Conservation (phyloP, 768 basidiomycete species). For the Lactarius sanguifluus region DNA sequence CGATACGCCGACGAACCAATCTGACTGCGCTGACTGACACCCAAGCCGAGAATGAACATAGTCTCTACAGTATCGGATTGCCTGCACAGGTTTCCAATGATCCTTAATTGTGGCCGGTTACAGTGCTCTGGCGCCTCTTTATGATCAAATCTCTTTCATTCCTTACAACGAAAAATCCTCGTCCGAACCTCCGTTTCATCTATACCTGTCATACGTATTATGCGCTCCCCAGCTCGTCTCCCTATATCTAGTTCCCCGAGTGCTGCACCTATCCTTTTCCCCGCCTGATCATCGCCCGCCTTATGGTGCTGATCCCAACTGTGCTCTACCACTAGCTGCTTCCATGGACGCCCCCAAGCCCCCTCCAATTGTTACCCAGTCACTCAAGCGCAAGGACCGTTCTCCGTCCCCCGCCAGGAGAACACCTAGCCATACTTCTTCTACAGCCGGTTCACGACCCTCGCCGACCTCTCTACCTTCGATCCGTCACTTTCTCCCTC, state of each 20-base stretch:
- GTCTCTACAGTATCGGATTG: constrained; percentile 22
- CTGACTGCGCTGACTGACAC: constrained; percentile 3
- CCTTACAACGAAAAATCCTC: constrained; percentile 24
- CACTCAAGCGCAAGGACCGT: constrained; percentile 30
- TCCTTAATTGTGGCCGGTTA: constrained; percentile 27
- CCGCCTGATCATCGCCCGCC: constrained; percentile 19
- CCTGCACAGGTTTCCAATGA: constrained; percentile 26
- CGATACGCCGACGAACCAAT: constrained; percentile 16
- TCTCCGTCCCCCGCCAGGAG: constrained; percentile 24
- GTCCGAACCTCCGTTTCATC: constrained; percentile 26
- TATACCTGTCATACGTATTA: constrained; percentile 27
- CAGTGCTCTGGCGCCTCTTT: constrained; percentile 20
- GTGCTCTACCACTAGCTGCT: constrained; percentile 10
- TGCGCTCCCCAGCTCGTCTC: constrained; percentile 18
- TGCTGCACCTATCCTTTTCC: constrained; percentile 23
- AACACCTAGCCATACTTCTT: constrained; percentile 16
- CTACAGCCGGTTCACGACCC: constrained; percentile 15
- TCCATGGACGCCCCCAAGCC: constrained; percentile 29
- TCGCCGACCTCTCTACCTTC: constrained; percentile 30
- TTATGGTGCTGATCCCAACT: constrained; percentile 18
- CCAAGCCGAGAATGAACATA: constrained; percentile 14
- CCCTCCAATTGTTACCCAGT: constrained; percentile 23
- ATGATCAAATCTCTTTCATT: constrained; percentile 29
- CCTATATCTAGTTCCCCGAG: constrained; percentile 28
- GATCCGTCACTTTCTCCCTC: constrained; percentile 30